Evolutionary conservation across 164 flowering plant genomes (phyloP), one percentile per base, ranked within the genome.

Genomic region (Stephania japonica): DNA sequence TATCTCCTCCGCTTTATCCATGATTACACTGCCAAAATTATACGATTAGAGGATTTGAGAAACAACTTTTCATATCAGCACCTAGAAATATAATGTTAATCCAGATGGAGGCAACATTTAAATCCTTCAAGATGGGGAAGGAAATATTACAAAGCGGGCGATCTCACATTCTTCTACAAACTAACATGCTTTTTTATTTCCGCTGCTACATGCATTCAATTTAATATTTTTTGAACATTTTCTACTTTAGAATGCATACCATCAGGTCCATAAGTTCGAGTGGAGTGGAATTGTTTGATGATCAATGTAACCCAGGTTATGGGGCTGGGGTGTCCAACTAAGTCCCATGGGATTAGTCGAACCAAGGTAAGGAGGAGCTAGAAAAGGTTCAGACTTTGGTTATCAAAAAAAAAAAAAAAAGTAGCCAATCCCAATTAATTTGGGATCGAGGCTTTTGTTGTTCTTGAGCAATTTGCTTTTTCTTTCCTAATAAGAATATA

Each of bases 1-100:
- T 11, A 77, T 63, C 21, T 77, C 56, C 16, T 80, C 76, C 76
- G 77, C 80, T 75, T 75, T 75, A 66, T 80, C 82, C 82, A 77
- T 77, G 68, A 70, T 67, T 27, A 80, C 78, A 44, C 82, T 80
- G 78, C 43, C 59, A 32, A 56, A 19, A 18, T 18, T 18, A 56
- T 21, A n/a, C 21, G 7, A 56, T 16, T 56, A 16, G 63, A 18
- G n/a, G n/a, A 56, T 16, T 0, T 56, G 18, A 1, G 63, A 56
- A 56, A 56, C 23, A 19, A 56, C 3, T 19, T 21, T 18, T 16
- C 21, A 19, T 56, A 16, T 56, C 63, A 56, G 63, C 63, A 19
- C 7, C 19, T 19, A 56, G n/a, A n/a, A 56, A 1, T 18, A 7
- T 56, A 21, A 56, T 56, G n/a, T 19, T 18, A n/a, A 56, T 56